These are phyloP conservation scores for Macrocystidia cucumis DNA, from an alignment of 1,284 basidiomycete species.

Conservation along the genomic window DNA sequence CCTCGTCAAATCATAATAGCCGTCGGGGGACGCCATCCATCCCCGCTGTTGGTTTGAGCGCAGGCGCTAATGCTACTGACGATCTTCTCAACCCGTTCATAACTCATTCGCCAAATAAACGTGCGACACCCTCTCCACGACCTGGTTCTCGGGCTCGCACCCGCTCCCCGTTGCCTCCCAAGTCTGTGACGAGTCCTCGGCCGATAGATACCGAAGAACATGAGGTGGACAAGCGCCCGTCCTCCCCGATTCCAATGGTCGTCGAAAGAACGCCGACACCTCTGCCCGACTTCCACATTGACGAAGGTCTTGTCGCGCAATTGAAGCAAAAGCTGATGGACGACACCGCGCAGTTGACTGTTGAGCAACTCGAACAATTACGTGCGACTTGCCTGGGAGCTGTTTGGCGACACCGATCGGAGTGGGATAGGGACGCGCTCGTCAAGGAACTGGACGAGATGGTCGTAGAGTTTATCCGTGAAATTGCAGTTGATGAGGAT, in stretches of 20 bases:
- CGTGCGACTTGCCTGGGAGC: conserved; percentile 76
- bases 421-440: conserved; percentile 78
- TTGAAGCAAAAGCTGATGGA: conserved; percentile 41
- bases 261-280: conserved; percentile 53
- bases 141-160: conserved; percentile 7
- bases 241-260: conserved; percentile 32
- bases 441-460: conserved; percentile 48
- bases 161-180: conserved; percentile 6
- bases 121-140: neutral
- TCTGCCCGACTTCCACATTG: conserved; percentile 60
- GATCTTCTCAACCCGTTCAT: neutral
- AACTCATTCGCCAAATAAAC: neutral
- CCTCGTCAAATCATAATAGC: conserved; percentile 3
- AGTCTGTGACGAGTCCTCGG: too few species aligned
- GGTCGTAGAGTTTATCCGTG: conserved; percentile 48
- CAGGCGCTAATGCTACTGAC: too few species aligned
- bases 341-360: conserved; percentile 50
- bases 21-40: conserved; percentile 1
- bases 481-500: conserved; percentile 13
- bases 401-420: conserved; percentile 74
- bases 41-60: neutral
- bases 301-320: conserved; percentile 34
- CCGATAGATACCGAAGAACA: conserved; percentile 15
- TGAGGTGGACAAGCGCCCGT: conserved; percentile 16
- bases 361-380: conserved; percentile 93